phyloP scores from a whole-genome alignment of 2,329 filamentous ascomycete genomes.

The Apiospora phragmitis region DNA sequence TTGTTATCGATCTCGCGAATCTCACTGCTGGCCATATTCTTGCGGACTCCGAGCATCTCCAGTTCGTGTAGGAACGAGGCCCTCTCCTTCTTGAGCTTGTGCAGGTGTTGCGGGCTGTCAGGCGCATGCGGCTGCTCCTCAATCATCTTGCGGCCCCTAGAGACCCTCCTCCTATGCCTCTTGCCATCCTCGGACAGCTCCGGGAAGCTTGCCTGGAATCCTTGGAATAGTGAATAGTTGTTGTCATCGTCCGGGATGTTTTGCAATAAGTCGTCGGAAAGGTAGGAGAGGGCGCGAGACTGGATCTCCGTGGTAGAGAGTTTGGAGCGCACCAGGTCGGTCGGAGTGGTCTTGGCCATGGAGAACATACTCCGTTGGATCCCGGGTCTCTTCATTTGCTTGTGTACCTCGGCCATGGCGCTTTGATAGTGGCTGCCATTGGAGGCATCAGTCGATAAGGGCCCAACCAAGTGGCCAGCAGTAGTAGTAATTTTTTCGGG shows the following conservation, averaged over 20 bases:
- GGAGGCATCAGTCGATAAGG: constrained; percentile 54
- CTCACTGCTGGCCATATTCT: constrained; percentile 96
- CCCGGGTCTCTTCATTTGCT: constrained; percentile 79
- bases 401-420: constrained; percentile 87
- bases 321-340: constrained; percentile 87
- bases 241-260: constrained; percentile 88
- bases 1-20: constrained; percentile 97
- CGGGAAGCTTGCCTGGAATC: constrained; percentile 88
- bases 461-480: constrained; percentile 83
- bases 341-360: constrained; percentile 87
- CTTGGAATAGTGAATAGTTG: constrained; percentile 91
- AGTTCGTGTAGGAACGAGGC: constrained; percentile 78
- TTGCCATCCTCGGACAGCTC: constrained; percentile 68
- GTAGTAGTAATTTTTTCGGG: constrained; percentile 95
- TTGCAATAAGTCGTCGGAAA: constrained; percentile 85
- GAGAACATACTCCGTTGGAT: constrained; percentile 90
- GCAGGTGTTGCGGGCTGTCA: constrained; percentile 66
- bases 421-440: constrained; percentile 72
- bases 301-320: constrained; percentile 92
- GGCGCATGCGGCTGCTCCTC: constrained; percentile 58
- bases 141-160: constrained; percentile 75
- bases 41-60: constrained; percentile 88
- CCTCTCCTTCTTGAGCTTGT: constrained; percentile 78
- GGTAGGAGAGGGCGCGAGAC: constrained; percentile 82
- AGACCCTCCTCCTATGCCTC: constrained; percentile 69